These are phyloP conservation scores for Epichloe brachyelytri DNA, from an alignment of 2,329 filamentous ascomycete genomes.

Conservation along the genomic window DNA sequence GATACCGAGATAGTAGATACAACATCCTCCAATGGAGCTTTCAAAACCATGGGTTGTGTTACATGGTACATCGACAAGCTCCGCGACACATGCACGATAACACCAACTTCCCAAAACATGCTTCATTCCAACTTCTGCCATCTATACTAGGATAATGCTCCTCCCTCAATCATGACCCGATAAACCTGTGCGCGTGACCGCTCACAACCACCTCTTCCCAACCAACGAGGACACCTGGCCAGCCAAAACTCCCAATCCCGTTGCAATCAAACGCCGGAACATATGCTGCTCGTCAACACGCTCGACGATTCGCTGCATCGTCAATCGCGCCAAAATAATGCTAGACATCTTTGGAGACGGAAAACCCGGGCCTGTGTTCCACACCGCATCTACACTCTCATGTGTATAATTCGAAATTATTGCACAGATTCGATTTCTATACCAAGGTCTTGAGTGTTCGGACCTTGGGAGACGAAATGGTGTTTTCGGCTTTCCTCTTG, in stretches of 20 bases:
- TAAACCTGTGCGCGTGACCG: not conserved
- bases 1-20: too few species aligned
- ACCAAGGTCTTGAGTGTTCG: slow-evolving; percentile 23
- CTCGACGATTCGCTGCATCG: not conserved
- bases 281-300: not conserved
- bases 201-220: not conserved
- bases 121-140: too few species aligned
- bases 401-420: not conserved
- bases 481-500: slow-evolving; percentile 63
- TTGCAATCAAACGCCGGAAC: slow-evolving; percentile 1
- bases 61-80: too few species aligned
- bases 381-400: not conserved
- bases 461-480: slow-evolving; percentile 25
- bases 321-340: not conserved
- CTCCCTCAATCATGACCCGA: not conserved
- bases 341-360: not conserved
- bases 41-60: too few species aligned
- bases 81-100: too few species aligned
- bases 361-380: not conserved
- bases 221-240: not conserved
- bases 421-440: slow-evolving; percentile 6
- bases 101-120: too few species aligned
- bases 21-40: too few species aligned
- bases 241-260: not conserved
- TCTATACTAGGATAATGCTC: not conserved